phyloP scores from a whole-genome alignment of 2,329 filamentous ascomycete species.

The Talaromyces sp. region DNA sequence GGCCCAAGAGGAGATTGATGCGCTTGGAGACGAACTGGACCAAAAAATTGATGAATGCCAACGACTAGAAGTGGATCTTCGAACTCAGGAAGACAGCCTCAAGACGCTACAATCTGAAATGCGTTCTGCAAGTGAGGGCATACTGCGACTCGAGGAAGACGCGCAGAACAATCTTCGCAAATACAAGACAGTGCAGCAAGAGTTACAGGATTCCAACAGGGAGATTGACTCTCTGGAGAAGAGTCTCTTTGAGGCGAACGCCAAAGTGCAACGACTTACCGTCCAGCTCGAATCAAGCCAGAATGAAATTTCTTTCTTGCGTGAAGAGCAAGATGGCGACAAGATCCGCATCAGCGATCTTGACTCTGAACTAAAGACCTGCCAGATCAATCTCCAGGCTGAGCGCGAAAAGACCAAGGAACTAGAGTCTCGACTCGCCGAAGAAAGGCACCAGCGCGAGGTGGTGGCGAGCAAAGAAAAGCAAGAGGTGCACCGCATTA shows the following conservation, averaged over 20 bases:
- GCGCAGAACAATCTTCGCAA: slow-evolving; percentile 72
- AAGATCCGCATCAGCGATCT: slow-evolving; percentile 97
- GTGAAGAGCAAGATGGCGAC: slow-evolving; percentile 94
- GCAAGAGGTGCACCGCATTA: slow-evolving; percentile 87
- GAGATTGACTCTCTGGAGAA: slow-evolving; percentile 84
- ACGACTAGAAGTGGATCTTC: slow-evolving; percentile 65
- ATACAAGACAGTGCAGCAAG: slow-evolving; percentile 77
- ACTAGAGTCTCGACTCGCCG: slow-evolving; percentile 67
- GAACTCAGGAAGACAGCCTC: slow-evolving; percentile 79
- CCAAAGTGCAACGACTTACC: slow-evolving; percentile 79
- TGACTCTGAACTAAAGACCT: slow-evolving; percentile 73
- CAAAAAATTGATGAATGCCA: slow-evolving; percentile 67
- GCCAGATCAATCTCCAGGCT: slow-evolving; percentile 75
- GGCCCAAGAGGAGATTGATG: slow-evolving; percentile 56
- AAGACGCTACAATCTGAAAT: slow-evolving; percentile 90
- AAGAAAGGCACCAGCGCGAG: slow-evolving; percentile 82
- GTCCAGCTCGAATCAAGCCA: slow-evolving; percentile 92
- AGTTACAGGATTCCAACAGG: slow-evolving; percentile 75
- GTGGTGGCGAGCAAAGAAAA: slow-evolving; percentile 84
- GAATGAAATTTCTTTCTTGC: slow-evolving; percentile 87
- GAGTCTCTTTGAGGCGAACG: slow-evolving; percentile 76
- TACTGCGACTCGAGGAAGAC: slow-evolving; percentile 85
- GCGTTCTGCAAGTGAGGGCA: slow-evolving; percentile 80
- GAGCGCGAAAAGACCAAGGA: slow-evolving; percentile 74
- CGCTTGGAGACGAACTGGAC: slow-evolving; percentile 62